A percentile compares a stretch with the other conserved stretches of the same genome.
Evolutionary conservation across 345 rosid species (phyloP).

Genomic region (Kandelia obovata): DNA sequence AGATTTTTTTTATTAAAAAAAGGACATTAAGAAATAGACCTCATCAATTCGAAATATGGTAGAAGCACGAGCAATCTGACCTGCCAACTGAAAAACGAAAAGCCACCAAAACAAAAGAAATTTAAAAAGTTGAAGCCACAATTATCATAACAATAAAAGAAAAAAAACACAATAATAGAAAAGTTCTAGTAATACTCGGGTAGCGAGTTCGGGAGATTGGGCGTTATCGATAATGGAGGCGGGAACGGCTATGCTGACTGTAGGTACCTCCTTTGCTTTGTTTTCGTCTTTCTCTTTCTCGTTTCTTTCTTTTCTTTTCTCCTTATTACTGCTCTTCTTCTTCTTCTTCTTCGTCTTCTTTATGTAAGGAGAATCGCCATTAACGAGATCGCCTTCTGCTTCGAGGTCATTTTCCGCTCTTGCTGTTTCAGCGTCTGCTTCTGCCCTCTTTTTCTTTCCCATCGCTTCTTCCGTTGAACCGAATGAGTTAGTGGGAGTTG

Average conservation of each 20-base stretch:
- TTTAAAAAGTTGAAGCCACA: not conserved
- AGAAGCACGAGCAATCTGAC: conserved; percentile 92
- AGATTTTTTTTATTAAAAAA: too few relatives aligned
- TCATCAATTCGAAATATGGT: conserved; percentile 87
- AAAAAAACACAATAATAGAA: not conserved
- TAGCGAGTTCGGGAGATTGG: conserved; percentile 90
- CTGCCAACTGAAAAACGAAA: conserved; percentile 55
- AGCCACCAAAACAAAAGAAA: not conserved
- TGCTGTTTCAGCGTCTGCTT: conserved; percentile 19
- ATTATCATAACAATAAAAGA: not conserved
- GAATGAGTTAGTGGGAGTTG: too few relatives aligned
- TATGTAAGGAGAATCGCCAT: conserved; percentile 27
- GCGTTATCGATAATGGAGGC: conserved; percentile 94
- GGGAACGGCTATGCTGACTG: conserved; percentile 80
- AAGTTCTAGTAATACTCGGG: conserved; percentile 48
- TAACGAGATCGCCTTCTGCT: conserved; percentile 15
- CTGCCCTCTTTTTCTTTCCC: conserved; percentile 53
- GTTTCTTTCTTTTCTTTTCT: conserved; percentile 16
- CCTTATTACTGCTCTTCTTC: conserved; percentile 23
- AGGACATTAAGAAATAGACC: conserved; percentile 31
- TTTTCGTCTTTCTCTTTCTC: conserved; percentile 22
- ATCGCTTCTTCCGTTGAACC: conserved; percentile 18
- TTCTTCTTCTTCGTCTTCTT: conserved; percentile 17
- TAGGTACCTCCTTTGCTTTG: conserved; percentile 39
- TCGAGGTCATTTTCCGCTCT: not conserved